Evolutionary conservation across 257 asterid species (phyloP).

Genomic region (Thymus mandschuricus): DNA sequence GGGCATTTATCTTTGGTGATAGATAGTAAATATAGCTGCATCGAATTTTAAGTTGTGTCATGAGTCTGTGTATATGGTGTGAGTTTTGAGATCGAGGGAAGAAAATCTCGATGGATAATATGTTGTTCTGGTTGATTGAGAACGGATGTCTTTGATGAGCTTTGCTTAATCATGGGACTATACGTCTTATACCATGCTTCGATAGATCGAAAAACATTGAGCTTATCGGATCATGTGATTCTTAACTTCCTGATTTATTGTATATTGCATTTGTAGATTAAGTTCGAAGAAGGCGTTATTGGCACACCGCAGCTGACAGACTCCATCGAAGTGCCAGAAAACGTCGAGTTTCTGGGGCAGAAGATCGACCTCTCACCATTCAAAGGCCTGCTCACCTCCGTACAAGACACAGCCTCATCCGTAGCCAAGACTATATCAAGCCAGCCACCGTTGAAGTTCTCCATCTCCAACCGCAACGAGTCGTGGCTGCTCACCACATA

Average conservation of each 20-base stretch:
- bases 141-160: too few relatives aligned
- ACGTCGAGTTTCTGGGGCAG: constrained; percentile 75
- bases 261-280: constrained; percentile 52
- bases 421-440: constrained; percentile 78
- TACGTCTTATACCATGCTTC: background rate
- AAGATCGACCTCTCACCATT: constrained; percentile 81
- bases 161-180: too few relatives aligned
- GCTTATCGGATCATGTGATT: background rate
- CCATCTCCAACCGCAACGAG: constrained; percentile 57
- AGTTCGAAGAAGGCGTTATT: constrained; percentile 77
- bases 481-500: constrained; percentile 96
- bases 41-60: too few relatives aligned
- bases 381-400: constrained; percentile 73
- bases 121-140: too few relatives aligned
- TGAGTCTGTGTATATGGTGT: too few relatives aligned
- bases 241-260: background rate
- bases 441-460: constrained; percentile 80
- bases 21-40: background rate
- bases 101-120: too few relatives aligned
- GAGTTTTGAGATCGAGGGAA: too few relatives aligned
- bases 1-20: background rate
- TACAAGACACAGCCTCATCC: constrained; percentile 83
- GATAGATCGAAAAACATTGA: background rate
- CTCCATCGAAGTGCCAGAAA: constrained; percentile 78
- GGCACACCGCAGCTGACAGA: constrained; percentile 96